Conservation (phyloP, 1,284 basidiomycete species). For the Fomitopsis schrenkii region DNA sequence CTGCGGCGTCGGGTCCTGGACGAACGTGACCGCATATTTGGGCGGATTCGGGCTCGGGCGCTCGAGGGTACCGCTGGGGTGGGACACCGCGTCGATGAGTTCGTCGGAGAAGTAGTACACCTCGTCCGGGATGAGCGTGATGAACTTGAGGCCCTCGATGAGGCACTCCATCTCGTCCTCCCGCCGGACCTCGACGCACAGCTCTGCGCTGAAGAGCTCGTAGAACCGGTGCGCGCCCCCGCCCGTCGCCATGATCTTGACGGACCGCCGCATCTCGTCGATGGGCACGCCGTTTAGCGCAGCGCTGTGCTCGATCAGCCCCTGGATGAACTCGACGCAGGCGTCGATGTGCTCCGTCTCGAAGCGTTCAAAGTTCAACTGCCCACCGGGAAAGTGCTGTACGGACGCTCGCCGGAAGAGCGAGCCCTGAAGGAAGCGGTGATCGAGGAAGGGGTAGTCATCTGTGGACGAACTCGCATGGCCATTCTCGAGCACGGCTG, state of each 20-base stretch:
- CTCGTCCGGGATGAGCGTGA: conserved; percentile 95
- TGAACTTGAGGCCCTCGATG: conserved; percentile 96
- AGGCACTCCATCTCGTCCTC: conserved; percentile 99
- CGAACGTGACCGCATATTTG: conserved; percentile 86
- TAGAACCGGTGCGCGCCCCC: conserved; percentile 96
- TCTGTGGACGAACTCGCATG: conserved; percentile 18
- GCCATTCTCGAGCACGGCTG: conserved; percentile 60
- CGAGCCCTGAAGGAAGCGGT: conserved; percentile 54
- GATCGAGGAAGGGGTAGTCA: conserved; percentile 36
- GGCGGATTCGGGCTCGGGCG: conserved; percentile 93
- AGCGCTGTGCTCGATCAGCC: conserved; percentile 86
- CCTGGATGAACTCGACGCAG: conserved; percentile 86
- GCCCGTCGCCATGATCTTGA: conserved; percentile 98
- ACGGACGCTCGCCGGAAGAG: conserved; percentile 66
- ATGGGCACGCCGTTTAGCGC: conserved; percentile 85
- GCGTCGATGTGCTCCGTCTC: conserved; percentile 88
- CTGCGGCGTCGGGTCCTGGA: conserved; percentile 75
- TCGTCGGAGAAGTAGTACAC: conserved; percentile 99
- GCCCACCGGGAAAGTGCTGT: conserved; percentile 90
- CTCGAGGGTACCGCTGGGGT: conserved; percentile 60
- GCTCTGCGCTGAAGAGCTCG: conserved; percentile 71
- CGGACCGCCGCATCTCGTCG: conserved; percentile 87
- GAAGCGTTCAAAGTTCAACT: conserved; percentile 97
- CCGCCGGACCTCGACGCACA: conserved; percentile 82
- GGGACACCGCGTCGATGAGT: conserved; percentile 85